phyloP scores from a whole-genome alignment of 1,139 yeast species.

The Hemisphaericaspora lyxosophila region DNA sequence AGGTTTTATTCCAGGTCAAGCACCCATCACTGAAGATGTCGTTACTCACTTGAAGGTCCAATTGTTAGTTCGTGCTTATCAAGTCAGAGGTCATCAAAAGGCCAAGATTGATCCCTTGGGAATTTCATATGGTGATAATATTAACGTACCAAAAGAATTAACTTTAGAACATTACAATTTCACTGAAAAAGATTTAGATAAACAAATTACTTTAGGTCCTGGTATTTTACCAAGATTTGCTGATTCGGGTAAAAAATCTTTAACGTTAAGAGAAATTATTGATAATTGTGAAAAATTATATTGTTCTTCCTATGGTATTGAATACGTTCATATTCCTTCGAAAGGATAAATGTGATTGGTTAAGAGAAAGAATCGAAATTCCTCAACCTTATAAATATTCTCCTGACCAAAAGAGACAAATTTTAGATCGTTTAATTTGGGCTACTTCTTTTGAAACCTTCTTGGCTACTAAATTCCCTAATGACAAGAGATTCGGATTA shows the following conservation, averaged over 20 bases:
- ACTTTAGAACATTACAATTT: conserved; percentile 91
- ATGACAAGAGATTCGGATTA: conserved; percentile 96
- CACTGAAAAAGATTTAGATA: conserved; percentile 79
- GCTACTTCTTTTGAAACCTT: conserved; percentile 90
- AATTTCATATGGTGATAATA: conserved; percentile 75
- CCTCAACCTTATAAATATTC: conserved; percentile 84
- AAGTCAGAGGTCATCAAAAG: conserved; percentile 96
- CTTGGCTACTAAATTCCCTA: conserved; percentile 93
- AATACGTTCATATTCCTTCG: conserved; percentile 95
- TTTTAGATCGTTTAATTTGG: conserved; percentile 96
- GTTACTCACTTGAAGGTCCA: conserved; percentile 92
- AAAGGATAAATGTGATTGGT: conserved; percentile 97
- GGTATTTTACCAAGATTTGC: conserved; percentile 96
- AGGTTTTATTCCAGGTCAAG: conserved; percentile 48
- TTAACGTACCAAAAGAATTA: conserved; percentile 73
- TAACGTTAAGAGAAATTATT: conserved; percentile 77
- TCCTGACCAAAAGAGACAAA: conserved; percentile 91
- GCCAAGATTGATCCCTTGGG: conserved; percentile 95
- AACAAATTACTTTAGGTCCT: conserved; percentile 89
- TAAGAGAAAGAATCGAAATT: conserved; percentile 93
- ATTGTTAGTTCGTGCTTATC: conserved; percentile 95
- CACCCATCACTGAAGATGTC: conserved; percentile 57
- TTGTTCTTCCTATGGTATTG: conserved; percentile 88
- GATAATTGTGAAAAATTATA: conserved; percentile 78
- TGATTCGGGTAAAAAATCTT: conserved; percentile 58